Conservation (phyloP, 2,329 filamentous ascomycete genomes). For the Arthroderma sp. region DNA sequence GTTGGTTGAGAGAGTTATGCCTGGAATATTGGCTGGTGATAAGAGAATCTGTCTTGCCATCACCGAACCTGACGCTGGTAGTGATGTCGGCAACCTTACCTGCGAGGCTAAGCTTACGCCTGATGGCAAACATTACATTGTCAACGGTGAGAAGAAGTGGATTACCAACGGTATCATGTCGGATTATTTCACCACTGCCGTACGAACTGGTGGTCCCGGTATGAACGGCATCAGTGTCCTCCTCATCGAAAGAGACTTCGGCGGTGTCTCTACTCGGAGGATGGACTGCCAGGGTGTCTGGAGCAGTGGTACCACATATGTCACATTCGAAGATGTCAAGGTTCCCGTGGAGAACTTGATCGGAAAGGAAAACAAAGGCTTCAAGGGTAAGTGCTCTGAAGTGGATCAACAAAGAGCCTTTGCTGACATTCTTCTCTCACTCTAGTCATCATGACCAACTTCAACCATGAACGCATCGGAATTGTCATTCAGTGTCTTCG, state of each 20-base stretch:
- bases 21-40: conserved; percentile 76
- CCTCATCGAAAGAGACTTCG: conserved; percentile 72
- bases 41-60: conserved; percentile 97
- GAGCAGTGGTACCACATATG: conserved; percentile 88
- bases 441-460: conserved; percentile 94
- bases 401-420: neutral
- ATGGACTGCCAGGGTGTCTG: conserved; percentile 99
- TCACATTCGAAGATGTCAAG: conserved; percentile 98
- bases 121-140: conserved; percentile 97
- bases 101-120: conserved; percentile 91
- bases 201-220: conserved; percentile 73
- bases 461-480: conserved; percentile 97
- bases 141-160: conserved; percentile 99
- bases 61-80: conserved; percentile 89
- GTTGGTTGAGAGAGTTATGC: conserved; percentile 75
- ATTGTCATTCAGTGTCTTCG: conserved; percentile 96
- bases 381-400: conserved; percentile 49
- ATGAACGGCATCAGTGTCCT: conserved; percentile 90
- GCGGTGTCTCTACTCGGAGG: conserved; percentile 78
- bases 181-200: conserved; percentile 96
- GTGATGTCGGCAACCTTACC: conserved; percentile 85
- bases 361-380: conserved; percentile 95
- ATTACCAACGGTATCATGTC: conserved; percentile 96
- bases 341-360: conserved; percentile 98
- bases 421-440: neutral